These are phyloP conservation scores for Apiotrichum mycotoxinovorans DNA, from an alignment of 1,284 basidiomycete species.

Conservation along the genomic window DNA sequence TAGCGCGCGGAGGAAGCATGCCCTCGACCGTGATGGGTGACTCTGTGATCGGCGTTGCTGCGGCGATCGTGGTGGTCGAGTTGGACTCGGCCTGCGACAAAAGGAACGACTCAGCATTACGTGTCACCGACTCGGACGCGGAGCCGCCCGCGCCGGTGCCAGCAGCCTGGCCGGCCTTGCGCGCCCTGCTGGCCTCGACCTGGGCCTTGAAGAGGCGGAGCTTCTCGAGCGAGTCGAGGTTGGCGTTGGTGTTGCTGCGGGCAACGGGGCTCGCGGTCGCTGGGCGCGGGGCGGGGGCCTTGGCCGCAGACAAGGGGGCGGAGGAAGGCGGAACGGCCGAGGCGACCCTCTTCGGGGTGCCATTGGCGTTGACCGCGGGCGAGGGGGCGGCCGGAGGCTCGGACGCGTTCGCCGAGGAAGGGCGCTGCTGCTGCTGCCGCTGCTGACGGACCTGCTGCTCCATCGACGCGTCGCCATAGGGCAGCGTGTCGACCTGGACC, in stretches of 20 bases:
- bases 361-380: neutral
- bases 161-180: neutral
- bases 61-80: neutral
- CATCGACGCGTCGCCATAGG: neutral
- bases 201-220: constrained; percentile 20
- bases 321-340: neutral
- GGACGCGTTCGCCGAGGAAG: neutral
- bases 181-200: constrained; percentile 12
- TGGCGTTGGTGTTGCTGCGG: neutral
- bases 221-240: constrained; percentile 19
- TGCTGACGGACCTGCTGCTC: no score
- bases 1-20: no score
- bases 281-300: neutral
- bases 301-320: neutral
- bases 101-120: constrained; percentile 15
- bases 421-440: no score
- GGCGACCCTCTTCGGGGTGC: no score
- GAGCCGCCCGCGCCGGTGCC: no score
- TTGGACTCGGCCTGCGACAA: neutral
- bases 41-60: neutral
- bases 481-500: neutral
- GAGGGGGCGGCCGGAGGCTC: neutral
- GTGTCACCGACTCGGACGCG: neutral
- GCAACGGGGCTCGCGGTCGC: neutral
- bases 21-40: no score